phyloP scores from a whole-genome alignment of 2,329 filamentous ascomycete species.

The Cryphonectria radicalis region DNA sequence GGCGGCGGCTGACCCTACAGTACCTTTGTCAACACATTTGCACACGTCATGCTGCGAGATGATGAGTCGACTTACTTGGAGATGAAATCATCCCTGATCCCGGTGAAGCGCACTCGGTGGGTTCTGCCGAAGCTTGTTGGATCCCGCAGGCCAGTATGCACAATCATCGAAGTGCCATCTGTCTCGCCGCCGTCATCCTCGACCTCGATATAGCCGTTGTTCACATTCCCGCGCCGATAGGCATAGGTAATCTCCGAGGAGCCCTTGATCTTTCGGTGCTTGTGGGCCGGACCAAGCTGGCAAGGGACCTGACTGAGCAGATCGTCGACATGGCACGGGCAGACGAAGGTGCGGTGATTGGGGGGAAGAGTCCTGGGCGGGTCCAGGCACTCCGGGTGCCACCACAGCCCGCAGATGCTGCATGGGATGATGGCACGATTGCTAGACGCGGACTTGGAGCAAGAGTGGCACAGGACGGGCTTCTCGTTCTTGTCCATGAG shows the following conservation, averaged over 20 bases:
- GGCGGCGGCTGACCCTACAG: constrained; percentile 3
- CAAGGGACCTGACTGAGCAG: constrained; percentile 65
- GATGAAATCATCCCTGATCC: constrained; percentile 28
- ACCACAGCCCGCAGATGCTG: constrained; percentile 78
- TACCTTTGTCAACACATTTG: neutral
- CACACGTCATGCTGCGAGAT: neutral
- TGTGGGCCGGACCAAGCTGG: constrained; percentile 62
- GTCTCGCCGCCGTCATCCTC: constrained; percentile 56
- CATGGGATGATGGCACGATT: constrained; percentile 79
- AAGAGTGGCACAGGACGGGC: constrained; percentile 76
- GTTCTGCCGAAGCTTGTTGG: constrained; percentile 19
- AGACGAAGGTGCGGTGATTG: constrained; percentile 79
- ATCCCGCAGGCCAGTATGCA: constrained; percentile 39
- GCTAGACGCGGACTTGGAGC: constrained; percentile 64
- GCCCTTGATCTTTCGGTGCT: constrained; percentile 64
- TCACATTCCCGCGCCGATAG: constrained; percentile 66
- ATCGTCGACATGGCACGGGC: constrained; percentile 83
- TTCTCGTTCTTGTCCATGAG: constrained; percentile 74
- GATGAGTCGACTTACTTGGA: constrained; percentile 16
- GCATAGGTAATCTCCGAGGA: constrained; percentile 55
- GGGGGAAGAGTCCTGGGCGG: constrained; percentile 82
- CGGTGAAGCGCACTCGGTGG: constrained; percentile 13
- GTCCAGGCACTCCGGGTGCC: constrained; percentile 92
- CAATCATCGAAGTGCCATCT: neutral
- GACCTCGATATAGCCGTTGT: constrained; percentile 74